Evolutionary conservation across 2,329 filamentous ascomycete genomes (phyloP).

Genomic region (Chaetomium strumarium): DNA sequence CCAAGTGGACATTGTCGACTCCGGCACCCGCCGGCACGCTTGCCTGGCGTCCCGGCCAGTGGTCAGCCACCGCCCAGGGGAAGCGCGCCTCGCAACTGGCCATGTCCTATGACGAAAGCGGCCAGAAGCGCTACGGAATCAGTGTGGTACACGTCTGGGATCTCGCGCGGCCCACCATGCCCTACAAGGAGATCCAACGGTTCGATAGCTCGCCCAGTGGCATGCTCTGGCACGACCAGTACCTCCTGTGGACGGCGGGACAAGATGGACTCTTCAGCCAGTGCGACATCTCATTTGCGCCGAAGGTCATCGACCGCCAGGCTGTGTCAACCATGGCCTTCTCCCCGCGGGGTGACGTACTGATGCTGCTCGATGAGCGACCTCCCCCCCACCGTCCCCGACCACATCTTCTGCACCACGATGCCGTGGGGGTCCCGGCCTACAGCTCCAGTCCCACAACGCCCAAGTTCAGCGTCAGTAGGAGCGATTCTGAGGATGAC

Average conservation of each 20-base stretch:
- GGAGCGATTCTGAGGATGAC: constrained; percentile 61
- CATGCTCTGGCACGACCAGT: constrained; percentile 58
- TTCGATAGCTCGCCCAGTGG: constrained; percentile 53
- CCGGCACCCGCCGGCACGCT: constrained; percentile 55
- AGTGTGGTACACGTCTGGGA: constrained; percentile 62
- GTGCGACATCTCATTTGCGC: constrained; percentile 59
- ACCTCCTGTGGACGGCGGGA: constrained; percentile 61
- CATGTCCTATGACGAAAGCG: constrained; percentile 55
- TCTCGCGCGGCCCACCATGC: constrained; percentile 59
- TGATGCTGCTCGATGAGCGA: constrained; percentile 58
- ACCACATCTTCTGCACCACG: constrained; percentile 30
- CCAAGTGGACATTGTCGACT: constrained; percentile 55
- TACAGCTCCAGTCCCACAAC: constrained; percentile 45
- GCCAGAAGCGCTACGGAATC: constrained; percentile 48
- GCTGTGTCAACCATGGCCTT: constrained; percentile 57
- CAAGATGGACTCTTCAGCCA: constrained; percentile 58
- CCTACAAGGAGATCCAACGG: constrained; percentile 59
- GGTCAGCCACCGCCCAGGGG: constrained; percentile 58
- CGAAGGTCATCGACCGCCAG: constrained; percentile 56
- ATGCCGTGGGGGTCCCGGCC: constrained; percentile 32
- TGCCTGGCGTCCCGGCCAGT: constrained; percentile 58
- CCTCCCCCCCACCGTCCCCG: constrained; percentile 40
- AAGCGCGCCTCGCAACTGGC: constrained; percentile 56
- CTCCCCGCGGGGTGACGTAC: constrained; percentile 51
- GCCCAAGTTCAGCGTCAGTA: constrained; percentile 49